Percentiles rank a stretch among this genome's conserved stretches.
These are phyloP conservation scores for Agastache rugosa DNA, from an alignment of 257 asterid genomes.

Conservation along the genomic window DNA sequence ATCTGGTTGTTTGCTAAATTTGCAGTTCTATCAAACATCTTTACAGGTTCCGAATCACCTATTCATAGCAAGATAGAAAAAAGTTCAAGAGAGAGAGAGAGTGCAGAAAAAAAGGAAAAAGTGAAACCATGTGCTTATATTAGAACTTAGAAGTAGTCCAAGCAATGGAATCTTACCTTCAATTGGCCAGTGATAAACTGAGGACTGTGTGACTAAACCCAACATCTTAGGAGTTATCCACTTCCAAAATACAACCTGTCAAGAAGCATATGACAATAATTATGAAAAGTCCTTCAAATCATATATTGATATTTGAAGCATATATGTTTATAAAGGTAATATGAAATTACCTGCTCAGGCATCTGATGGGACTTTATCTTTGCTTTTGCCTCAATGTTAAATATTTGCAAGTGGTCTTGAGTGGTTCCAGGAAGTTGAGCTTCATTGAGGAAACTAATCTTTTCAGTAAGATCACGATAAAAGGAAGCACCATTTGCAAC, in stretches of 20 bases:
- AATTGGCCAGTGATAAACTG: constrained; percentile 95
- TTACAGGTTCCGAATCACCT: constrained; percentile 96
- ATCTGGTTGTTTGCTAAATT: constrained; percentile 91
- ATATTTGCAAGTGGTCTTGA: constrained; percentile 97
- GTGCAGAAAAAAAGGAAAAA: constrained; percentile 1
- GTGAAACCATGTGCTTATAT: constrained; percentile 11
- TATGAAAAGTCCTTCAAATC: constrained; percentile 18
- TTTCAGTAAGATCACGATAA: constrained; percentile 37
- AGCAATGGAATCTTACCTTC: constrained; percentile 60
- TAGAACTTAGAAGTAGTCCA: not conserved
- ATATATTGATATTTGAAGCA: constrained; percentile 28
- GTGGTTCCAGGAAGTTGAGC: constrained; percentile 97
- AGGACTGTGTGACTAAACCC: constrained; percentile 91
- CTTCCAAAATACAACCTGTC: constrained; percentile 97
- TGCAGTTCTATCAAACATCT: constrained; percentile 96
- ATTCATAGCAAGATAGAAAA: constrained; percentile 32
- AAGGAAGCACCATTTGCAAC: constrained; percentile 8
- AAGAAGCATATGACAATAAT: constrained; percentile 28
- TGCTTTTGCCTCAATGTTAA: constrained; percentile 95
- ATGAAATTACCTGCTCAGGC: constrained; percentile 89
- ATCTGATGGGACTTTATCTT: constrained; percentile 94
- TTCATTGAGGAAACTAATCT: constrained; percentile 49
- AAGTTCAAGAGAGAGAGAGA: constrained; percentile 25
- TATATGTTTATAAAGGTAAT: constrained; percentile 7
- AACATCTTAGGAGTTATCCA: constrained; percentile 93